Base-by-base conservation (phyloP, 2,329 filamentous ascomycete species). In the Fusarium temperatum region DNA sequence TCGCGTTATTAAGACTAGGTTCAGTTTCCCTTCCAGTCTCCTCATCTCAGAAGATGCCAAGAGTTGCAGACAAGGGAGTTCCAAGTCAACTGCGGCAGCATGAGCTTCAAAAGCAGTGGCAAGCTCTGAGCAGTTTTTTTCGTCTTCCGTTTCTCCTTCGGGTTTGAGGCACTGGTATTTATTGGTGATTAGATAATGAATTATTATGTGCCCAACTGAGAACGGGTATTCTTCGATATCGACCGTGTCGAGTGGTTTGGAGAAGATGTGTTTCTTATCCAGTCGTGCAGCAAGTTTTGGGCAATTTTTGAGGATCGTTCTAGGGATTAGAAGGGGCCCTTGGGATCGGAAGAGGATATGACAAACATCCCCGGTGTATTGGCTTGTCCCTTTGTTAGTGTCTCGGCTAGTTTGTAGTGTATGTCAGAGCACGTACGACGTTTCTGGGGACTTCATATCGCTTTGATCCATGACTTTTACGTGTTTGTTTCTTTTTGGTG, bases 101-200 rank as follows among this genome's bases (percentile, higher is more conserved):
- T 64, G 63, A 1, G 55, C 45, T 1, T 38, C 14, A 22, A 68
- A 73, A 2, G 71, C 59, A 2, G 57, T 74, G 1, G 47, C 45
- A 15, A 74, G 61, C 9, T 68, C 54, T 3, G 51, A 54, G 9
- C 45, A 24, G 3, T 41, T 35, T 24, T 14, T 53, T 6, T 58
- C 38, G 1, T 55, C 32, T 14, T 51, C 28, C 0, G 42, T 35
- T n/a, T 41, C 20, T 0, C 44, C 42, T 8, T 47, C 26, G 0
- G 60, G 57, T 6, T 38, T 45, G 1, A 74, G 54, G 1, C 48
- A 36, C 22, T 63, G 41, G 12, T 74, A 74, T 18, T 10, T 32
- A 1, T 55, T 54, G 5, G 66, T 45, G 3, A 12, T 6, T 1
- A 74, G 6, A 12, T 55, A 74, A 1, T 74, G 30, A 7, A 74